Conservation (phyloP, 345 rosid genomes). For the Lumnitzera racemosa region DNA sequence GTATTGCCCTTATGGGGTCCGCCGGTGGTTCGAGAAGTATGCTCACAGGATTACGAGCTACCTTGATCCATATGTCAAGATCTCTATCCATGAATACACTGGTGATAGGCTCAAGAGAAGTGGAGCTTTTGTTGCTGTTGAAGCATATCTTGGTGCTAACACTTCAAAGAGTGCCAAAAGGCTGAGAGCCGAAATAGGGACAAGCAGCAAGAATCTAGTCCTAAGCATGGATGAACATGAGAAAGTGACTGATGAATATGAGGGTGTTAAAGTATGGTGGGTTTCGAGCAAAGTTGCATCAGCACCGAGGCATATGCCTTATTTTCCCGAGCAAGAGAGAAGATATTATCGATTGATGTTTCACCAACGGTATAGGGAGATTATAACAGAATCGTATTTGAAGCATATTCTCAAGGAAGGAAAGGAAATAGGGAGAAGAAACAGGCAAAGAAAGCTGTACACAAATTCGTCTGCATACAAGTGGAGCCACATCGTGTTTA, state of each 20-base stretch:
- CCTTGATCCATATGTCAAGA: conserved; percentile 37
- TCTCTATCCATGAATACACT: conserved; percentile 40
- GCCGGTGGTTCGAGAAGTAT: conserved; percentile 30
- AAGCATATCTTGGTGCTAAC: conserved; percentile 43
- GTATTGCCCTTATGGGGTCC: conserved; percentile 49
- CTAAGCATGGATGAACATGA: conserved; percentile 48
- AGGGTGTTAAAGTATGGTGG: conserved; percentile 49
- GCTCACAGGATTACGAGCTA: conserved; percentile 20
- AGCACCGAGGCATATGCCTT: conserved; percentile 12
- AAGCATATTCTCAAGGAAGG: conserved; percentile 45
- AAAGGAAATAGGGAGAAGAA: conserved; percentile 32
- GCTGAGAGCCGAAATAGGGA: conserved; percentile 45
- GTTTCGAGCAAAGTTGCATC: conserved; percentile 24
- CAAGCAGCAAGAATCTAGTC: conserved; percentile 31
- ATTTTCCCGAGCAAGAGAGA: conserved; percentile 44
- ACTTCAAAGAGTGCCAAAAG: conserved; percentile 33
- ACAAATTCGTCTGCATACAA: conserved; percentile 45
- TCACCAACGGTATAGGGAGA: conserved; percentile 38
- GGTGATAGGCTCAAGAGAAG: conserved; percentile 43
- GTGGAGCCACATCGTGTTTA: conserved; percentile 51
- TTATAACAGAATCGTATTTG: conserved; percentile 38
- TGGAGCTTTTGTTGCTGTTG: conserved; percentile 47
- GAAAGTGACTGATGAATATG: conserved; percentile 37
- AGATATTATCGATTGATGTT: conserved; percentile 48
- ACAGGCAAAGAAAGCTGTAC: conserved; percentile 60